These are phyloP conservation scores for Tolypocladium endophyticum DNA, from an alignment of 2,329 filamentous ascomycete species.

Conservation along the genomic window DNA sequence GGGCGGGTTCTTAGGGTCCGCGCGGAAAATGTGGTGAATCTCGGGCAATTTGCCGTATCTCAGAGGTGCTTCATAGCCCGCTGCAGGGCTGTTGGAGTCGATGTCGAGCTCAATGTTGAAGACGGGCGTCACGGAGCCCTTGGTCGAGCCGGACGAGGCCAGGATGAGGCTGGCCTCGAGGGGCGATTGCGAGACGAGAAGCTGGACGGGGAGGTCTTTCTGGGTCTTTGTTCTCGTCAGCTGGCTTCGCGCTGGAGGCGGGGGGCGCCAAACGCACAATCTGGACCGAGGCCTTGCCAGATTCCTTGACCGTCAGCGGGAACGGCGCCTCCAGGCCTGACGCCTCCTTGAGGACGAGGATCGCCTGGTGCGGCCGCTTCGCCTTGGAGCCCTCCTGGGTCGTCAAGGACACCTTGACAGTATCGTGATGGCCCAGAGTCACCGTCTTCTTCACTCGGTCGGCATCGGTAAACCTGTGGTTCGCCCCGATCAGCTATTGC, in stretches of 20 bases:
- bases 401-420: slow-evolving; percentile 73
- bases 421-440: slow-evolving; percentile 55
- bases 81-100: slow-evolving; percentile 50
- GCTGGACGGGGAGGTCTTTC: slow-evolving; percentile 78
- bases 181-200: slow-evolving; percentile 56
- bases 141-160: slow-evolving; percentile 71
- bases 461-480: slow-evolving; percentile 44
- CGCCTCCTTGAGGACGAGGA: slow-evolving; percentile 70
- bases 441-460: slow-evolving; percentile 54
- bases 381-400: slow-evolving; percentile 66
- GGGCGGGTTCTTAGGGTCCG: slow-evolving; percentile 70
- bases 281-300: slow-evolving; percentile 74
- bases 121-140: slow-evolving; percentile 54
- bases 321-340: slow-evolving; percentile 82
- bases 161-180: slow-evolving; percentile 75
- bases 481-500: background rate
- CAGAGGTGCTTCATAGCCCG: slow-evolving; percentile 54
- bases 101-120: slow-evolving; percentile 63
- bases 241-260: background rate
- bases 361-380: slow-evolving; percentile 88
- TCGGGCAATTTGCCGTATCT: slow-evolving; percentile 77
- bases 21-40: slow-evolving; percentile 84
- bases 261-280: slow-evolving; percentile 49
- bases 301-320: slow-evolving; percentile 73
- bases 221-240: slow-evolving; percentile 51